Percentiles rank a stretch among this genome's conserved stretches.
phyloP scores from a whole-genome alignment of 495 filamentous ascomycete species.

The Tuber brumale region DNA sequence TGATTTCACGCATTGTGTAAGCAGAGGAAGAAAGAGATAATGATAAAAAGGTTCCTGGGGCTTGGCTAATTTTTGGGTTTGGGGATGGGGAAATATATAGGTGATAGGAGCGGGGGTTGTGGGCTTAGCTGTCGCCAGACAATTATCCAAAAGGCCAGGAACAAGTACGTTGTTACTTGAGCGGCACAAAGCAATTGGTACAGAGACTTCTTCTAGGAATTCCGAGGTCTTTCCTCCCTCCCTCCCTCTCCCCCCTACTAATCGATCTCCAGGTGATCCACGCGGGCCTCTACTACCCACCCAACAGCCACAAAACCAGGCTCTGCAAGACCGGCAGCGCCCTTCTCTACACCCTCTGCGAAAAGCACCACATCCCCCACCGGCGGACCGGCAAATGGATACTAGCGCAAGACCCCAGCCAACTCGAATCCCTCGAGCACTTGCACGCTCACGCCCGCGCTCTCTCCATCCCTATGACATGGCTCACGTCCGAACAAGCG shows the following conservation, averaged over 20 bases:
- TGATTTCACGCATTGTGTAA: constrained; percentile 32
- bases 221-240: constrained; percentile 58
- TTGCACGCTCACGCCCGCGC: constrained; percentile 60
- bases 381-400: constrained; percentile 78
- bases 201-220: constrained; percentile 87
- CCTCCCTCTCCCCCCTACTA: background rate
- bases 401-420: constrained; percentile 69
- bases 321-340: constrained; percentile 73
- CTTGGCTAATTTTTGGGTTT: background rate
- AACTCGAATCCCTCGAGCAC: constrained; percentile 59
- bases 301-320: constrained; percentile 65
- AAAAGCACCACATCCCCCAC: constrained; percentile 59
- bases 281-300: constrained; percentile 87
- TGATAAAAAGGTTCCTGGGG: background rate
- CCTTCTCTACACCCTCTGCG: constrained; percentile 74
- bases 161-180: constrained; percentile 75
- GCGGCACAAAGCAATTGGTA: constrained; percentile 67
- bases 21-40: background rate
- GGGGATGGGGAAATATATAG: constrained; percentile 42
- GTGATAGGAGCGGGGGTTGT: constrained; percentile 88
- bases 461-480: constrained; percentile 66
- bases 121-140: constrained; percentile 77
- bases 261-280: constrained; percentile 68
- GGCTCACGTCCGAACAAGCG: constrained; percentile 58
- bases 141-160: constrained; percentile 57